Evolutionary conservation across 768 basidiomycete species (phyloP), one percentile per base, ranked within the genome.

Genomic region (Tricholoma matsutake): DNA sequence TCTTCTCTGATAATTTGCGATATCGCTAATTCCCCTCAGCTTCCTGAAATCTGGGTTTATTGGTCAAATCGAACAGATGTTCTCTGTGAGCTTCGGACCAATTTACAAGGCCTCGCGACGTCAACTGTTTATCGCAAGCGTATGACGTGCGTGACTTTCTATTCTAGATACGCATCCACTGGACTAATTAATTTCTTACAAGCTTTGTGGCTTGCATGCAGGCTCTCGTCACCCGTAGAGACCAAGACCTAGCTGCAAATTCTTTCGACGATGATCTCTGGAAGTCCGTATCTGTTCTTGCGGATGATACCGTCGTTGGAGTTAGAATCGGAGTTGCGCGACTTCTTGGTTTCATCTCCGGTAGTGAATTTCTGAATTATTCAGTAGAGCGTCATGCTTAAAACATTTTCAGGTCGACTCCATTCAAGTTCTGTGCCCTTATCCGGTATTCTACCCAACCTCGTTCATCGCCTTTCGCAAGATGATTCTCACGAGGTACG

Each of bases 261-360:
- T 67, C 77, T 31, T 72, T 73, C 59, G 82, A 80, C 66, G 80
- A 77, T 64, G 73, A 70, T 64, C 83, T 86, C 62, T 83, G 92
- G 75, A 71, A 78, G 59, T 74, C 78, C n/a, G 72, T 96, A 18
- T 72, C 78, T 28, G 67, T 70, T 47, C 78, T 96, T 43, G 82
- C 84, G 4, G 69, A 77, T 32, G 96, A 98, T 68, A 68, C 70
- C 35, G 86, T 96, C 11, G 80, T 91, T 55, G 94, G 93, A 62
- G 94, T 97, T 34, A 83, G 94, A 51, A 93, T 97, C 59, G 89
- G 86, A 6, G 81, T 94, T 2, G 88, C 95, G n/a, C 83, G 94
- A 54, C 81, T 93, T 51, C 73, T 87, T 43, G 84, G 84, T 54
- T 66, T 73, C 53, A 70, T 86, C 29, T 79, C 75, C 64, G 81